phyloP scores from a whole-genome alignment of 2,329 filamentous ascomycete genomes.

The Paraphaeosphaeria sporulosa region DNA sequence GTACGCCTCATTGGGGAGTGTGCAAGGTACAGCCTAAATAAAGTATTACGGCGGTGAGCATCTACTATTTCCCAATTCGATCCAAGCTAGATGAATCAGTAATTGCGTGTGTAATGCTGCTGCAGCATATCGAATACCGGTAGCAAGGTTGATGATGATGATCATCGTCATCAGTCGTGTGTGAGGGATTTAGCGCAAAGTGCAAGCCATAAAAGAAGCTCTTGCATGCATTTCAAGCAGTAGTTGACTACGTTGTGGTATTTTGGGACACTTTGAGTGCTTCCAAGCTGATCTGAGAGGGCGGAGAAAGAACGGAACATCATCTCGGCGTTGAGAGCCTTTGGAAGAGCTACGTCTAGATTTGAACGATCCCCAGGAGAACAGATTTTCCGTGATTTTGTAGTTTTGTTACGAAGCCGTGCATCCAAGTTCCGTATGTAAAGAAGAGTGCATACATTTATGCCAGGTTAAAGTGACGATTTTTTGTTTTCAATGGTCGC shows the following conservation, averaged over 20 bases:
- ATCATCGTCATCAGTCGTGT: neutral
- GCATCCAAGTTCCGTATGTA: no score
- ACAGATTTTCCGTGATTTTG: no score
- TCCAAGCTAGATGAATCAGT: neutral
- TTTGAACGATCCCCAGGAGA: no score
- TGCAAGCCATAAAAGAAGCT: neutral
- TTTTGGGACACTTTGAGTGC: neutral
- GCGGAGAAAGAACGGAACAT: neutral
- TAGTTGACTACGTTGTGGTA: neutral
- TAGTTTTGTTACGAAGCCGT: no score
- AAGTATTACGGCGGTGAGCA: no score
- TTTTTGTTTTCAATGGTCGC: no score
- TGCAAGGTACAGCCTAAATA: no score
- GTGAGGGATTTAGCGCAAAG: neutral
- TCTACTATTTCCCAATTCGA: no score
- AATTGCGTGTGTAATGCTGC: neutral
- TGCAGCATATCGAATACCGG: neutral
- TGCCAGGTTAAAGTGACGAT: no score
- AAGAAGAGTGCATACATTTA: no score
- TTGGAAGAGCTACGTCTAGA: neutral
- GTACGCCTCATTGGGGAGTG: no score
- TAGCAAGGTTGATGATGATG: neutral
- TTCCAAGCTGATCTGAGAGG: neutral
- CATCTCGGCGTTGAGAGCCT: neutral
- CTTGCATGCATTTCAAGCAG: neutral